Evolutionary conservation across 306 rosid genomes (phyloP).

Genomic region (Lotus japonicus): DNA sequence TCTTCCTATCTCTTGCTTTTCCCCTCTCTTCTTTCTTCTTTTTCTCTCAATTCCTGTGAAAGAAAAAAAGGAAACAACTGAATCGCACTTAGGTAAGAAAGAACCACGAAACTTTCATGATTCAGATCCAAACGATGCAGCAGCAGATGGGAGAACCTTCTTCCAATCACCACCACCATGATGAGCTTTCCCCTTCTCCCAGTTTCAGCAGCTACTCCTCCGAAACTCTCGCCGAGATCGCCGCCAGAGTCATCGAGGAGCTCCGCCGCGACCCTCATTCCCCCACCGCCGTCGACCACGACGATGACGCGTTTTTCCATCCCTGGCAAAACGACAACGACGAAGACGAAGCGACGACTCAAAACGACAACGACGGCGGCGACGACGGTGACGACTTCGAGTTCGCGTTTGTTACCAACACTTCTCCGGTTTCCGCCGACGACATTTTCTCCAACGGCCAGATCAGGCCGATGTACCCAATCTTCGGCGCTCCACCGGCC

Average conservation of each 20-base stretch:
- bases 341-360: background rate
- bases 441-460: conserved; percentile 88
- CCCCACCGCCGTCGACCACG: background rate
- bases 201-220: conserved; percentile 79
- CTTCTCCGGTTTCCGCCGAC: conserved; percentile 58
- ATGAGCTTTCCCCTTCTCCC: conserved; percentile 46
- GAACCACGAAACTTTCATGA: background rate
- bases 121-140: background rate
- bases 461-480: conserved; percentile 68
- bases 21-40: background rate
- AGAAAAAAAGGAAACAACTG: background rate
- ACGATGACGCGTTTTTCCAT: conserved; percentile 19
- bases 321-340: conserved; percentile 18
- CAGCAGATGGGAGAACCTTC: conserved; percentile 23
- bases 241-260: conserved; percentile 73
- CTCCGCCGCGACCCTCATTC: conserved; percentile 33
- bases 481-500: conserved; percentile 25
- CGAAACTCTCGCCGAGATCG: conserved; percentile 75
- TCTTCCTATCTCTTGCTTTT: conserved; percentile 9
- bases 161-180: background rate
- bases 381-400: conserved; percentile 38
- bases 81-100: conserved; percentile 41
- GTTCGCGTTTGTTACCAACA: conserved; percentile 42
- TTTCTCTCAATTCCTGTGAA: background rate
- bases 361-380: background rate